Base-by-base conservation (phyloP, 2,329 filamentous ascomycete species). In the Cladophialophora psammophila region DNA sequence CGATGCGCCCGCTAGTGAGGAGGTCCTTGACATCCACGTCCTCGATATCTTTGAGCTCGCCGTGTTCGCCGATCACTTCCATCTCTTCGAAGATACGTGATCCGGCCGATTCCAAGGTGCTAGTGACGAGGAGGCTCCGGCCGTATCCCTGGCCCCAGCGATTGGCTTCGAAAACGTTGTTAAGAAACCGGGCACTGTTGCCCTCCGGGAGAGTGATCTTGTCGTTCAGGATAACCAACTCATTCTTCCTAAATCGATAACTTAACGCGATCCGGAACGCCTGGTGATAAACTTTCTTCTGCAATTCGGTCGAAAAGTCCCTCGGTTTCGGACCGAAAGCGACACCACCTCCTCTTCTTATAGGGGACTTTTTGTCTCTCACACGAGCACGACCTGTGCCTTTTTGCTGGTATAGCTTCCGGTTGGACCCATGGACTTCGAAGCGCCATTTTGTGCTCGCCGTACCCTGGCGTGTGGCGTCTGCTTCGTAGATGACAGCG, bases 21-120 rank as follows among this genome's bases (percentile, higher is more conserved):
- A 99, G 80, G 78, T 98, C 92, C 86, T 98, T 99, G 69, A 99
- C 93, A 80, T 98, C 95, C 40, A 99, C 92, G 69, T 96, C 91
- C n/a, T 85, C 82, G 66, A 90, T 83, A 65, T 87, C 85, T 72
- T 93, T 82, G 8, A 90, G 90, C 64, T 88, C 86, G 20, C 91
- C 92, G 69, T 93, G 86, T 74, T 86, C 82, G 8, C 85, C 86
- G 69, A 90, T 80, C 66, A 86, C 81, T 60, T 86, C 84, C 76
- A 97, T 83, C 38, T 90, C 89, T 7, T 69, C 60, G 36, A 72
- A 68, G 72, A 88, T 26, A 10, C 60, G 60, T 13, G 68, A 90
- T 57, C 97, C 81, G 34, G 60, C 20, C 34, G 48, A 42, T 52
- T 69, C 52, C 10, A 40, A 48, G 6, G 60, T 67, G 15, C 82